These are phyloP conservation scores for Botrytis tulipae DNA, from an alignment of 2,329 filamentous ascomycete genomes.

Conservation along the genomic window DNA sequence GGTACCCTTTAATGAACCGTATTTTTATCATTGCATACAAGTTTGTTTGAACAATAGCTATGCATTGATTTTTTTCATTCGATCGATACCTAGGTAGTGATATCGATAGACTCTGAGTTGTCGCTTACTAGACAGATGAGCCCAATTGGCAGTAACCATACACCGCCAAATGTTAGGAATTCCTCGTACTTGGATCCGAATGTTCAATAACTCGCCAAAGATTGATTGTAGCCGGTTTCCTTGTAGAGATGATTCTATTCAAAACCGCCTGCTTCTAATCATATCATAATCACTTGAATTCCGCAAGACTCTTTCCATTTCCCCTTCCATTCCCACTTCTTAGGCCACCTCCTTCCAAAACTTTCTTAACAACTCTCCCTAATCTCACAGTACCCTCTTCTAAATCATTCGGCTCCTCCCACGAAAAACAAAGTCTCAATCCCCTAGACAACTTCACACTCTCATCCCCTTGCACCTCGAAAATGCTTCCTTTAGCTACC, in stretches of 20 bases:
- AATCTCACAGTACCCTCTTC: conserved; percentile 66
- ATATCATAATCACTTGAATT: background rate
- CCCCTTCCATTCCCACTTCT: background rate
- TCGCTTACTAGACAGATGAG: background rate
- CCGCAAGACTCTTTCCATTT: background rate
- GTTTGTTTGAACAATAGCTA: too few relatives aligned
- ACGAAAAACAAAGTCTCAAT: conserved; percentile 69
- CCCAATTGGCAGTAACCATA: background rate
- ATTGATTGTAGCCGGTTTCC: background rate
- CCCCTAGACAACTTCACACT: conserved; percentile 56
- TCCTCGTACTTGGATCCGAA: background rate
- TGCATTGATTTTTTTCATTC: too few relatives aligned
- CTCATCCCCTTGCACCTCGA: conserved; percentile 62
- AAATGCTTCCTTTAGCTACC: conserved; percentile 67
- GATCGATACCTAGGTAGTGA: background rate
- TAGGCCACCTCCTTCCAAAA: conserved; percentile 31
- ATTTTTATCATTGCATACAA: too few relatives aligned
- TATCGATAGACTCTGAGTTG: background rate
- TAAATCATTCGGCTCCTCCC: conserved; percentile 65
- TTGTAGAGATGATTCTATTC: background rate
- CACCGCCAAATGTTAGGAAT: background rate
- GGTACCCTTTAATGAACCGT: too few relatives aligned
- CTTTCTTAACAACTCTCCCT: conserved; percentile 44
- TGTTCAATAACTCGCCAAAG: background rate
- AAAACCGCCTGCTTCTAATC: background rate